phyloP scores from a whole-genome alignment of 164 flowering plant species.

The Macadamia integrifolia region DNA sequence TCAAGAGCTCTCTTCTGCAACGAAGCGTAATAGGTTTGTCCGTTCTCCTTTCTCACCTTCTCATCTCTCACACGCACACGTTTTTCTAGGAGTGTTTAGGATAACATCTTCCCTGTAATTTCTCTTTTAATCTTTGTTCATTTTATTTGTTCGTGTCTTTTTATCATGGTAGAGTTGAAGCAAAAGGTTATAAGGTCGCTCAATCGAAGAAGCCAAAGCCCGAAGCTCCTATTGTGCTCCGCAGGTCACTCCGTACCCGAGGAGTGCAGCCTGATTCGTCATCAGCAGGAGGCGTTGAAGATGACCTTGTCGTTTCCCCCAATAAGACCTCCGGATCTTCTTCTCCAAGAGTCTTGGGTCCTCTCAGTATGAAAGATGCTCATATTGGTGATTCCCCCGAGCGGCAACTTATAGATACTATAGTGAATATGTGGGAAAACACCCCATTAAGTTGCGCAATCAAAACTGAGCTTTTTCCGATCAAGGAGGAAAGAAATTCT shows the following conservation, averaged over 20 bases:
- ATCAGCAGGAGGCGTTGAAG: constrained; percentile 19
- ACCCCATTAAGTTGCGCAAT: constrained; percentile 1
- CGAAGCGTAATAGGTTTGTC: constrained; percentile 45
- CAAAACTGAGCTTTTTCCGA: not conserved
- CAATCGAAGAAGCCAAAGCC: constrained; percentile 47
- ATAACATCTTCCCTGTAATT: constrained; percentile 1
- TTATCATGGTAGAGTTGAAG: constrained; percentile 30
- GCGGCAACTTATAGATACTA: constrained; percentile 24
- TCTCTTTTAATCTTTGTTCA: not conserved
- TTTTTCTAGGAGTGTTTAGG: not conserved
- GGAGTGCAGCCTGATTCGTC: constrained; percentile 53
- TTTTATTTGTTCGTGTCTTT: constrained; percentile 1
- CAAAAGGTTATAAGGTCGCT: constrained; percentile 33
- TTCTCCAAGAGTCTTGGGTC: constrained; percentile 18
- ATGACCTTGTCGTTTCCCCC: constrained; percentile 14
- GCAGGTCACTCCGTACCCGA: constrained; percentile 65
- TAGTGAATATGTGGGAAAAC: constrained; percentile 24
- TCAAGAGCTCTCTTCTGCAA: constrained; percentile 31
- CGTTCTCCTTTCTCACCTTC: constrained; percentile 5
- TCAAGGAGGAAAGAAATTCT: not conserved
- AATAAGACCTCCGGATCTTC: not conserved
- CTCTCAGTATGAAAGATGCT: constrained; percentile 43
- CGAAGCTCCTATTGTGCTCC: constrained; percentile 36
- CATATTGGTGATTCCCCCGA: constrained; percentile 25
- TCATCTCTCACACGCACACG: not conserved